A percentile compares a stretch with the other conserved stretches of the same genome.
These are phyloP conservation scores for Sphaerulina vaccinii DNA, from an alignment of 2,329 filamentous ascomycete species.

Conservation along the genomic window DNA sequence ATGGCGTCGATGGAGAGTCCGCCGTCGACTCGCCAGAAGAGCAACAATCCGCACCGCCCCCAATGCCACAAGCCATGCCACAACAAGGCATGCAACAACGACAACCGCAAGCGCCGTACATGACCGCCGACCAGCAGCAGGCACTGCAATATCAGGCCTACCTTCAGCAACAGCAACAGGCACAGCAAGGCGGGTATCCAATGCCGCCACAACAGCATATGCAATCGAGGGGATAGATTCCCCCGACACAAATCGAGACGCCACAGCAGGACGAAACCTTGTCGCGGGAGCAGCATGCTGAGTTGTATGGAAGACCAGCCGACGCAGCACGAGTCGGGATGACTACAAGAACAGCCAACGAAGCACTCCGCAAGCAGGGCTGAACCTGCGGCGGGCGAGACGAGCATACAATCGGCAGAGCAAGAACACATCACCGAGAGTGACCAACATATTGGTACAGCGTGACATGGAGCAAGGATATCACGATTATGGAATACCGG, in stretches of 20 bases:
- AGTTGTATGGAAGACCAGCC: neutral
- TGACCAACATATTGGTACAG: conserved; percentile 10
- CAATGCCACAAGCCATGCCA: conserved; percentile 38
- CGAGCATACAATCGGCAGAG: conserved; percentile 13
- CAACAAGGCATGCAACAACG: conserved; percentile 34
- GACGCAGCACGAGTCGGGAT: neutral
- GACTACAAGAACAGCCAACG: no score
- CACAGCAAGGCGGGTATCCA: conserved; percentile 39
- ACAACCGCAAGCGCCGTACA: conserved; percentile 34
- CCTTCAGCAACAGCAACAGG: conserved; percentile 39
- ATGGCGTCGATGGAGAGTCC: conserved; percentile 52
- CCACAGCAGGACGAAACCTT: conserved; percentile 2
- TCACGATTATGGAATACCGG: conserved; percentile 12
- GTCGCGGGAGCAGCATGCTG: neutral
- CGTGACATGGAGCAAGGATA: conserved; percentile 10
- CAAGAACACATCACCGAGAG: conserved; percentile 5
- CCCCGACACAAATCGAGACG: conserved; percentile 6
- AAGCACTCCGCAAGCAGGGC: neutral
- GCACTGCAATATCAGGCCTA: conserved; percentile 43
- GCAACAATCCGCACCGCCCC: conserved; percentile 60
- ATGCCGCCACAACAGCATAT: conserved; percentile 40
- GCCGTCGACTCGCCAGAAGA: conserved; percentile 87
- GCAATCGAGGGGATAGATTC: conserved; percentile 30
- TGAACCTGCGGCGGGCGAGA: neutral
- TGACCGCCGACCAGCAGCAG: conserved; percentile 42